Base-by-base conservation (phyloP, 768 basidiomycete genomes). In the Macrolepiota albuminosa region DNA sequence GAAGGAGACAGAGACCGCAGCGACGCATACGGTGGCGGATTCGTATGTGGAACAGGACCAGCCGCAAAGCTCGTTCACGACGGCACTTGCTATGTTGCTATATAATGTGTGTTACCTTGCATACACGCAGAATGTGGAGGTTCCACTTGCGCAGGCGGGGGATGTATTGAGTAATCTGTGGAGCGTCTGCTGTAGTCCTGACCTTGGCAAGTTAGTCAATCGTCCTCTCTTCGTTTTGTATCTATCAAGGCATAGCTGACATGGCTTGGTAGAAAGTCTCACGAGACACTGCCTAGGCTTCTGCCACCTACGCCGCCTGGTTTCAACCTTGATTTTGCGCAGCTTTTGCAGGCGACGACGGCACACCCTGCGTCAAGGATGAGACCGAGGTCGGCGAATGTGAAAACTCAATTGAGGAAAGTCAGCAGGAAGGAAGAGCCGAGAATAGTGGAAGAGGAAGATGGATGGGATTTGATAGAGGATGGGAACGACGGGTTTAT, bases 21-120 rank as follows among this genome's bases (percentile, higher is more conserved):
- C 29, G 1, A 43, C 11, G 1, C 40, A 43, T n/a, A 10, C 67
- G 63, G 31, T 67, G 61, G 49, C 68, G 36, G 60, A 71, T 65
- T 62, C 73, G 60, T 62, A 59, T 62, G 64, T 67, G 63, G 67
- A 70, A 33, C 54, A 58, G 54, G 42, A 70, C 53, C 66, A 66
- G 37, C 59, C 65, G 39, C 64, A 67, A 64, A 64, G 56, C 57
- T 83, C 86, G 0, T 94, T 93, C 70, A 89, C 89, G 4, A 92
- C 90, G 1, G 92, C 86, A 3, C 81, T 93, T 24, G 84, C 91
- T 3, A 94, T 93, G 92, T 73, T 94, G 1, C 72, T 92, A 4
- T 93, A 91, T 73, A 84, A 93, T 68, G 88, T 92, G 3, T 84
- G 81, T 57, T 93, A 92, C 71, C 83, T 93, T n/a, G 88, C 88